These are phyloP conservation scores for Macroventuria anomochaeta DNA, from an alignment of 2,329 filamentous ascomycete genomes.

Conservation along the genomic window DNA sequence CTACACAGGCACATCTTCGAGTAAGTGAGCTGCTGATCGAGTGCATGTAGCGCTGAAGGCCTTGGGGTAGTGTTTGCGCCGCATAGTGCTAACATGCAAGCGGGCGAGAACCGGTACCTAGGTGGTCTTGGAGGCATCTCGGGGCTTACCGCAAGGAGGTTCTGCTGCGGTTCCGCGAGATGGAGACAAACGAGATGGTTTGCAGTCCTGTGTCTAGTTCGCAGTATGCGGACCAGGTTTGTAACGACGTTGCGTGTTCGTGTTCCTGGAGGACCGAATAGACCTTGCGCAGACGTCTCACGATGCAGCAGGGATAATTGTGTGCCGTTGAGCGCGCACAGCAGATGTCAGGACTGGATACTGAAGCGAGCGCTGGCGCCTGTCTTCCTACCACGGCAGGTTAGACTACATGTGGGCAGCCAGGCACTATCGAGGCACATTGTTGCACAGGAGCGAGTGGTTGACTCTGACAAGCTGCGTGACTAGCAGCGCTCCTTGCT, in stretches of 20 bases:
- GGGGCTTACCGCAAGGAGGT: conserved; percentile 17
- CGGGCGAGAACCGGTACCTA: conserved; percentile 4
- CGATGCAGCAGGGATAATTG: conserved; percentile 9
- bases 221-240: not conserved
- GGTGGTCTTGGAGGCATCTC: conserved; percentile 6
- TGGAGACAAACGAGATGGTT: not conserved
- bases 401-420: not conserved
- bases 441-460: not conserved
- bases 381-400: not conserved
- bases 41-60: conserved; percentile 8
- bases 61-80: conserved; percentile 13
- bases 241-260: conserved; percentile 1
- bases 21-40: conserved; percentile 2
- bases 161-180: conserved; percentile 7
- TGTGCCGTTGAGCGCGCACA: conserved; percentile 4
- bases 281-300: conserved; percentile 6
- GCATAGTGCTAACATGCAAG: conserved; percentile 17
- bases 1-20: not conserved
- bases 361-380: conserved; percentile 5
- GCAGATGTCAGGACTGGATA: not conserved
- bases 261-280: not conserved
- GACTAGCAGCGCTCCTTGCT: not conserved
- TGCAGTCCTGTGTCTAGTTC: not conserved
- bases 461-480: not conserved
- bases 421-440: not conserved